Evolutionary conservation across 2,329 filamentous ascomycete species (phyloP).

Genomic region (Nigrospora osmanthi): DNA sequence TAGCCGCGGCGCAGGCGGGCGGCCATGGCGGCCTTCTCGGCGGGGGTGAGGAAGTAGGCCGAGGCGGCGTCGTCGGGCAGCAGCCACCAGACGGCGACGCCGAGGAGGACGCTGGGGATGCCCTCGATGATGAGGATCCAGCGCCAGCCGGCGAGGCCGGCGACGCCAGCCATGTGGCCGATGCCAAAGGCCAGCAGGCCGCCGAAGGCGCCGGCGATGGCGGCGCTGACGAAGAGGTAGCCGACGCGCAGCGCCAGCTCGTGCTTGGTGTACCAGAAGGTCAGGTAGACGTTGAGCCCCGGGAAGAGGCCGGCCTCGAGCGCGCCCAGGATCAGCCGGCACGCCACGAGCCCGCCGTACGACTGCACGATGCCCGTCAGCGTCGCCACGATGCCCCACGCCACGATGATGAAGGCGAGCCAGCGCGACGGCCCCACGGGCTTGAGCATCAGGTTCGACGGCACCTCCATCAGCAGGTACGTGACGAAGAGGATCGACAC

Average conservation of each 20-base stretch:
- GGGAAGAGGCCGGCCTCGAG: constrained; percentile 67
- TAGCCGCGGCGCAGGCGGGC: constrained; percentile 29
- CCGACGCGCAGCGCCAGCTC: constrained; percentile 67
- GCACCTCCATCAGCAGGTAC: constrained; percentile 54
- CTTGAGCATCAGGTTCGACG: constrained; percentile 57
- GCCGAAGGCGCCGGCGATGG: constrained; percentile 63
- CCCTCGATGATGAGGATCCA: constrained; percentile 59
- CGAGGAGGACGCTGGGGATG: constrained; percentile 41
- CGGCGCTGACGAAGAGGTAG: constrained; percentile 64
- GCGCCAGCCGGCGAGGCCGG: constrained; percentile 60
- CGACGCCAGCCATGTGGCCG: constrained; percentile 61
- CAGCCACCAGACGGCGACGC: constrained; percentile 45
- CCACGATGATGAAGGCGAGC: constrained; percentile 54
- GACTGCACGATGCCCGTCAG: constrained; percentile 60
- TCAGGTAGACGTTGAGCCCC: constrained; percentile 61
- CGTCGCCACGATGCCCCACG: constrained; percentile 63
- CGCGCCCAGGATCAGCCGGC: constrained; percentile 59
- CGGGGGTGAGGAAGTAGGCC: constrained; percentile 50
- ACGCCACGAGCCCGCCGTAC: constrained; percentile 59
- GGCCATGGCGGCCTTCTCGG: constrained; percentile 48
- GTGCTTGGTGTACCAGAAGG: constrained; percentile 67
- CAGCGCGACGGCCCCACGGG: constrained; percentile 54
- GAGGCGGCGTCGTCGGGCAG: constrained; percentile 54
- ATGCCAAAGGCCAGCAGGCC: constrained; percentile 69
- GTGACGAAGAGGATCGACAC: constrained; percentile 63